Evolutionary conservation across 2,329 filamentous ascomycete species (phyloP), one percentile per base, ranked within the genome.

Genomic region (Aspergillus quadrilineatus): DNA sequence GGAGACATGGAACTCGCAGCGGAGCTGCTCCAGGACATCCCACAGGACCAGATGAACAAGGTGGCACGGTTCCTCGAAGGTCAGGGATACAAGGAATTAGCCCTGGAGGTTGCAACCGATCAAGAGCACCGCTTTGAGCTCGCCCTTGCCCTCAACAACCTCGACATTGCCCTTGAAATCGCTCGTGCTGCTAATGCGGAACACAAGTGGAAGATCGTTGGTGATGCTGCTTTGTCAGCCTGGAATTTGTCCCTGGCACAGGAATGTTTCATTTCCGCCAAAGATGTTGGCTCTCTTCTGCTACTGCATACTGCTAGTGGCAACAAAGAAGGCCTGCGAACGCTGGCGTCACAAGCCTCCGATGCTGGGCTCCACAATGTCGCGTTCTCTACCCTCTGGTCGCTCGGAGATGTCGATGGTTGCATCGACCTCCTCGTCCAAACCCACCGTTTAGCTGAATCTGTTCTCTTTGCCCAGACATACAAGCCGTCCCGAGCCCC

Each of bases 151-250:
- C 81, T 99, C 43, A 90, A 88, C 66, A 89, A 94, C 61, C 84
- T 97, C 12, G 84, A 92, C 41, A 89, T 93, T 68, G 93, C 93
- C 0, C 82, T 96, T 3, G 87, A 92, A 58, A 85, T 97, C 50
- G 93, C 94, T 6, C 84, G 87, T 41, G 82, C 89, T 72, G 89
- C 91, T 9, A 89, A 97, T 62, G 89, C 87, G 1, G 94, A 97
- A 73, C 93, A 97, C 77, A 96, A 96, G 77, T 99, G 94, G 94
- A 97, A 97, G 82, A 92, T 86, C 3, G 90, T 99, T 4, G 94
- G 94, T 58, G 94, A 99, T 66, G 89, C 92, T 1, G 94, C 94
- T 1, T 83, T 99, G 41, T 78, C 86, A 8, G 88, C 80, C 1
- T 99, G 93, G 94, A 88, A 99, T 67, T 82, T 99, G 34, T 81